These are phyloP conservation scores for Falciphora oryzae DNA, from an alignment of 2,329 filamentous ascomycete species.

Conservation along the genomic window DNA sequence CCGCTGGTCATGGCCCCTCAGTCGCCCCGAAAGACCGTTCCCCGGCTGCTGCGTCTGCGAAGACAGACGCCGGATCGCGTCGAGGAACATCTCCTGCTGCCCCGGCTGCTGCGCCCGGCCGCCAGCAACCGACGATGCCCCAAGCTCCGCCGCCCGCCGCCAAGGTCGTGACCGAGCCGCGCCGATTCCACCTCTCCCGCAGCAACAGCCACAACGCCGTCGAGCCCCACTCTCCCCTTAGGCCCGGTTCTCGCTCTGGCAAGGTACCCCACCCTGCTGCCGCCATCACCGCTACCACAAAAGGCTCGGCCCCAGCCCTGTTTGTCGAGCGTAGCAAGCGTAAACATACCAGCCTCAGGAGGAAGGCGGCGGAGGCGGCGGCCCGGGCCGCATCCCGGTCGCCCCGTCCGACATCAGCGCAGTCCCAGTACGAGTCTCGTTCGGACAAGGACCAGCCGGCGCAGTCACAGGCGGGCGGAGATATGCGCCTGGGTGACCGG, in stretches of 20 bases:
- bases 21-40: slow-evolving; percentile 2
- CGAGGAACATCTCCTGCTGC: not conserved
- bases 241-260: slow-evolving; percentile 23
- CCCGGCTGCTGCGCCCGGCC: slow-evolving; percentile 5
- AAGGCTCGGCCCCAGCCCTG: slow-evolving; percentile 35
- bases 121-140: slow-evolving; percentile 1
- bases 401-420: not conserved
- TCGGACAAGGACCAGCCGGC: not conserved
- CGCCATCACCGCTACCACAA: not conserved
- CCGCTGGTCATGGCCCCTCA: slow-evolving; percentile 13
- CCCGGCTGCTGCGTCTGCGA: not conserved
- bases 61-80: not conserved
- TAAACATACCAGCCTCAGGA: slow-evolving; percentile 2
- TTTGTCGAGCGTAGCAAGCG: slow-evolving; percentile 45
- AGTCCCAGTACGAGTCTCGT: not conserved
- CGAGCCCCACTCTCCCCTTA: slow-evolving; percentile 21
- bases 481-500: not conserved
- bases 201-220: slow-evolving; percentile 25
- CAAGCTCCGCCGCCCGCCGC: slow-evolving; percentile 1
- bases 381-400: slow-evolving; percentile 1
- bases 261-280: slow-evolving; percentile 34
- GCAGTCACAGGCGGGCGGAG: not conserved
- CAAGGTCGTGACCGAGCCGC: slow-evolving; percentile 28
- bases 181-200: slow-evolving; percentile 51
- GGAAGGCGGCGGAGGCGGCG: slow-evolving; percentile 3